phyloP scores from a whole-genome alignment of 2,329 filamentous ascomycete species.

The Plectosphaerella plurivora region DNA sequence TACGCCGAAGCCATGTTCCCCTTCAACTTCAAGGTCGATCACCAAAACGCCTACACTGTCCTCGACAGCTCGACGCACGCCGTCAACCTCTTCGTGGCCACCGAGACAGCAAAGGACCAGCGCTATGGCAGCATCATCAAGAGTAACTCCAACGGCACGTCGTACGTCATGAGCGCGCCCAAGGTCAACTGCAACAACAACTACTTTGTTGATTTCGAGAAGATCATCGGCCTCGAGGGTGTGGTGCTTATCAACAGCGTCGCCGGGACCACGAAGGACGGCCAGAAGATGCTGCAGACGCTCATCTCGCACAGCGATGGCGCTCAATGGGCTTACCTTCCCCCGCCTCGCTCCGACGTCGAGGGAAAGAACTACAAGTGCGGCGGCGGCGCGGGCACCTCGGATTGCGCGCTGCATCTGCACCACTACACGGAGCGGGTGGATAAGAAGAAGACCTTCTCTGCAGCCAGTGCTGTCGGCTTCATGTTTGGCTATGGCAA shows the following conservation, averaged over 20 bases:
- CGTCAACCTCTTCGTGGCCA: conserved; percentile 88
- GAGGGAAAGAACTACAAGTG: conserved; percentile 72
- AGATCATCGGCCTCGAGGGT: conserved; percentile 87
- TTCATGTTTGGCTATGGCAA: conserved; percentile 91
- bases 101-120: conserved; percentile 58
- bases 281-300: conserved; percentile 77
- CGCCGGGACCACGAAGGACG: conserved; percentile 63
- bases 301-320: conserved; percentile 97
- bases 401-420: conserved; percentile 81
- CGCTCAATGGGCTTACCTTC: conserved; percentile 74
- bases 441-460: conserved; percentile 81
- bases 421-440: conserved; percentile 91
- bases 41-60: conserved; percentile 84
- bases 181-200: conserved; percentile 74
- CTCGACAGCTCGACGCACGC: conserved; percentile 93
- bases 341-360: conserved; percentile 65
- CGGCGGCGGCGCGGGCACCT: conserved; percentile 49
- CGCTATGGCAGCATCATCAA: conserved; percentile 88
- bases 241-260: conserved; percentile 86
- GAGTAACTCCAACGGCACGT: conserved; percentile 97
- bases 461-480: conserved; percentile 81
- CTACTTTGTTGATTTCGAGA: conserved; percentile 93
- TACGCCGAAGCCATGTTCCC: conserved; percentile 88
- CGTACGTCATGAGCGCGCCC: conserved; percentile 78
- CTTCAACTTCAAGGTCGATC: conserved; percentile 71